phyloP scores from a whole-genome alignment of 805 yeast genomes.

The Ogataea neopini region DNA sequence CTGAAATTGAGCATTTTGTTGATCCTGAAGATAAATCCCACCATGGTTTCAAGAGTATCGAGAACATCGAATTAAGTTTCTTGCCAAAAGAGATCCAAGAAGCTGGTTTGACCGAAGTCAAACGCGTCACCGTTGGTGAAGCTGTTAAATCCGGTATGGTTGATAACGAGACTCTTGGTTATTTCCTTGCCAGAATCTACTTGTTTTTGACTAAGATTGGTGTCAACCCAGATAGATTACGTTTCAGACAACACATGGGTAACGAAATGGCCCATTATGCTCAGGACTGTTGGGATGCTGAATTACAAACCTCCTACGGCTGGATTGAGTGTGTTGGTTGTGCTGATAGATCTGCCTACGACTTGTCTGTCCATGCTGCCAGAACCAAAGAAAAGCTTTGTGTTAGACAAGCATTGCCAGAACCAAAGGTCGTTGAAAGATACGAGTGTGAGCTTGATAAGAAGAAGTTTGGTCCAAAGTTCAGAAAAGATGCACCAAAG shows the following conservation, averaged over 20 bases:
- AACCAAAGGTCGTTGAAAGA: conserved; percentile 79
- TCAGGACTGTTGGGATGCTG: conserved; percentile 99
- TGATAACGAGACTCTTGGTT: conserved; percentile 96
- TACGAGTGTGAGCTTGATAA: conserved; percentile 86
- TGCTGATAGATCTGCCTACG: conserved; percentile 99
- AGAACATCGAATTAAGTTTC: conserved; percentile 70
- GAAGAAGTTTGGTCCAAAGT: conserved; percentile 96
- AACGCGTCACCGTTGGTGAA: conserved; percentile 75
- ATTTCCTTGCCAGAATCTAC: conserved; percentile 92
- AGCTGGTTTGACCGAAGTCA: conserved; percentile 72
- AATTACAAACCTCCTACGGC: conserved; percentile 91
- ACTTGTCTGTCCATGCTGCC: conserved; percentile 91
- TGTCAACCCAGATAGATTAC: conserved; percentile 75
- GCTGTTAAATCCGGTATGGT: conserved; percentile 88
- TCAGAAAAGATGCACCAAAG: conserved; percentile 94
- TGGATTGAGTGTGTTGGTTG: conserved; percentile 99
- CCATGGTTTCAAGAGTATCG: conserved; percentile 73
- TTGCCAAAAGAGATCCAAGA: conserved; percentile 87
- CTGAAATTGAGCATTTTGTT: conserved; percentile 97
- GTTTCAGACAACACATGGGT: conserved; percentile 98
- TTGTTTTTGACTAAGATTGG: conserved; percentile 85
- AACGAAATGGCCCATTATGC: conserved; percentile 99
- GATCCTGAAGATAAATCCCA: conserved; percentile 90
- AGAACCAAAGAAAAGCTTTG: conserved; percentile 93
- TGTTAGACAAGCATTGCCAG: conserved; percentile 86